Percentiles rank a stretch among this genome's conserved stretches.
Evolutionary conservation across 2,329 filamentous ascomycete species (phyloP).

Genomic region (Zymoseptoria tritici): DNA sequence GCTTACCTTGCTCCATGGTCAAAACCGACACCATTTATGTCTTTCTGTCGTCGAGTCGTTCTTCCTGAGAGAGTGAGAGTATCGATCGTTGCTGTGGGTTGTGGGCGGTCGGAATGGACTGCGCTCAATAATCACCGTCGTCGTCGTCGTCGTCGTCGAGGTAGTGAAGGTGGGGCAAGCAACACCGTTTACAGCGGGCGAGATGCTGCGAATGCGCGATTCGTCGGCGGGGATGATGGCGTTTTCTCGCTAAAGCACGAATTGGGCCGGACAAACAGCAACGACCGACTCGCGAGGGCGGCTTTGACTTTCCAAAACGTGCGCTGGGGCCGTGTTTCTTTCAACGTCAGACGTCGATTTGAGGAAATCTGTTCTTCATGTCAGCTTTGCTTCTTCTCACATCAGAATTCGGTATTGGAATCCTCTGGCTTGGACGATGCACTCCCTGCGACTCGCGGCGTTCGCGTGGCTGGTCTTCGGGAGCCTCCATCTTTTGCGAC

Average conservation of each 20-base stretch:
- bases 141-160: conserved; percentile 1
- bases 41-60: conserved; percentile 1
- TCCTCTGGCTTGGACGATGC: not conserved
- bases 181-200: not conserved
- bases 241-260: conserved; percentile 17
- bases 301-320: conserved; percentile 14
- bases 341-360: conserved; percentile 12
- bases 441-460: not conserved
- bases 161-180: not conserved
- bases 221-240: conserved; percentile 12
- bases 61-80: not conserved
- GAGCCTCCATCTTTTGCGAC: conserved; percentile 2
- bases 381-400: conserved; percentile 3
- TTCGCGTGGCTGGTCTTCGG: not conserved
- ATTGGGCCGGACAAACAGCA: conserved; percentile 11
- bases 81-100: not conserved
- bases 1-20: conserved; percentile 30
- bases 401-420: not conserved
- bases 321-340: conserved; percentile 15
- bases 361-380: conserved; percentile 1
- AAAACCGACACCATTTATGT: conserved; percentile 19
- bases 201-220: conserved; percentile 4
- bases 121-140: not conserved
- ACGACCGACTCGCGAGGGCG: conserved; percentile 16
- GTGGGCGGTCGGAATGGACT: not conserved